Evolutionary conservation across 768 basidiomycete species (phyloP), one percentile per base, ranked within the genome.

Genomic region (Pholiota conissans): DNA sequence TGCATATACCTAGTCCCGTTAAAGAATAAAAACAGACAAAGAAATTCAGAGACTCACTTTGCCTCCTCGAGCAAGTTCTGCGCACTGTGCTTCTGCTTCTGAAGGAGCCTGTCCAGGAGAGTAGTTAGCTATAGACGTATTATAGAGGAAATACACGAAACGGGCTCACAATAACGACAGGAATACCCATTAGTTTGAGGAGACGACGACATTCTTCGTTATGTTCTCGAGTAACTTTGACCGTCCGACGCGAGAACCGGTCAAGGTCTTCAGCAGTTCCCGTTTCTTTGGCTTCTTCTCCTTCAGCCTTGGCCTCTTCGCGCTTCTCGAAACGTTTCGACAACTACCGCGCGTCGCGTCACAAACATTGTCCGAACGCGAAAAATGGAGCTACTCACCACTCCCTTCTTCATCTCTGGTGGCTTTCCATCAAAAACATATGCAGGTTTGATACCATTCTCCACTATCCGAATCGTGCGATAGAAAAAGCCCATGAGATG

Each of bases 401-500:
- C 95, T 51, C 93, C 93, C 56, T 93, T 89, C 76, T 99, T 99
- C 76, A 99, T 74, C 65, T 98, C 95, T 46, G 97, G 97, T 2
- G 97, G 97, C 72, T 95, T 96, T 20, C 97, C 97, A 72, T 99
- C 97, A 63, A 99, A 99, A 30, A 99, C 93, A 72, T 98, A 98
- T 30, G 90, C 90, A 0, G 96, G 95, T 68, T 99, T 99, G 69
- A 99, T 94, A 3, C 97, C 97, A 63, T 98, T 96, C 74, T 99
- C 97, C 16, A 95, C 95, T 71, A 99, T 98, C 22, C 97, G 84
- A 58, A 99, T 92, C 0, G 97, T 99, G 35, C 95, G 84, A 67
- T 98, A 98, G 76, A 99, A 99, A 72, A 98, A 90, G 0, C 97
- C 97, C 95, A 98, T 98, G 10, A 99, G 79, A 74, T 99, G 96